Evolutionary conservation across 2,329 filamentous ascomycete species (phyloP).

Genomic region (Pseudomassariella vexata): DNA sequence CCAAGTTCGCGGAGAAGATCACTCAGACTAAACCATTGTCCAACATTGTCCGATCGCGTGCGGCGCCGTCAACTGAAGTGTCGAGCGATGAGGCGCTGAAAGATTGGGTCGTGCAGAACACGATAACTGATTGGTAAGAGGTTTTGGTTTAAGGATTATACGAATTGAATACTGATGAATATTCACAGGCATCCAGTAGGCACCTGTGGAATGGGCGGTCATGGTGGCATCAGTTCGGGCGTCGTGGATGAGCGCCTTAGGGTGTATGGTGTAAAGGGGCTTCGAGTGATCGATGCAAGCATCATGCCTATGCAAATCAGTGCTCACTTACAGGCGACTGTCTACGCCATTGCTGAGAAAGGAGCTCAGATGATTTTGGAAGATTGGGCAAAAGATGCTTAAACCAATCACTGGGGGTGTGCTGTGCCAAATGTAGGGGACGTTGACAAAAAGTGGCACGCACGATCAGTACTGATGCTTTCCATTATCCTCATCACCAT

Average conservation of each 20-base stretch:
- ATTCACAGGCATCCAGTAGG: constrained; percentile 19
- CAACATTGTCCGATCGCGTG: constrained; percentile 26
- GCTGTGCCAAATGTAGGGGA: no score
- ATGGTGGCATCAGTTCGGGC: constrained; percentile 16
- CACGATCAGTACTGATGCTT: no score
- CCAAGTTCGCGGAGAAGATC: constrained; percentile 33
- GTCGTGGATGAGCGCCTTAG: constrained; percentile 13
- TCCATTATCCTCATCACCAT: no score
- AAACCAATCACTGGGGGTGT: no score
- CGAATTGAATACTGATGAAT: neutral
- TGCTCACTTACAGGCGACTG: constrained; percentile 14
- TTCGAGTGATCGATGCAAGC: constrained; percentile 16
- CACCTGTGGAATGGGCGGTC: constrained; percentile 35
- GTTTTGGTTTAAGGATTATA: constrained; percentile 23
- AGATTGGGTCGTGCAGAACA: constrained; percentile 29
- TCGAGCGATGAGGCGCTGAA: constrained; percentile 19
- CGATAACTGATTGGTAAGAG: constrained; percentile 30
- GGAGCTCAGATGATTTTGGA: constrained; percentile 12
- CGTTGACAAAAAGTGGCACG: no score
- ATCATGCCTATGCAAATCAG: constrained; percentile 15
- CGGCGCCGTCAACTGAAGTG: constrained; percentile 6
- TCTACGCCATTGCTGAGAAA: constrained; percentile 16
- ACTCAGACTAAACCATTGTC: constrained; percentile 28
- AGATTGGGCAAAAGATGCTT: no score
- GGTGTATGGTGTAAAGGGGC: constrained; percentile 14